Evolutionary conservation across 139 green algal species (phyloP), one percentile per base, ranked within the genome.

Genomic region (Edaphochlamys debaryana): DNA sequence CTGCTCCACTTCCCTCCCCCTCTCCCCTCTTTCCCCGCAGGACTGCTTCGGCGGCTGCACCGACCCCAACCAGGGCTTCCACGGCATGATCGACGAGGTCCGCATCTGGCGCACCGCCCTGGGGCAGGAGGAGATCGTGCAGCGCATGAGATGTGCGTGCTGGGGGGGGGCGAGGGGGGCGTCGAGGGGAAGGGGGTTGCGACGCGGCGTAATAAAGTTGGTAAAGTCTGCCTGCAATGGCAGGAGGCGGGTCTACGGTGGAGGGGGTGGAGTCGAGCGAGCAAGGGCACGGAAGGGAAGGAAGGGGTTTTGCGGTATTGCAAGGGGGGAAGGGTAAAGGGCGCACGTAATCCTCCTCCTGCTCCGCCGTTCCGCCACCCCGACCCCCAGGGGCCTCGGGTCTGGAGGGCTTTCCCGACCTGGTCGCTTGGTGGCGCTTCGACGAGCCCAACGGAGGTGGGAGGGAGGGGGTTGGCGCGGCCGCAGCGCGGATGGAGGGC

Each of bases 21-120:
- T 37, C 67, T 19, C 40, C 9, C 34, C 40, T 30, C 36, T 36
- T 45, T 25, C 6, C 23, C 32, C 78, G 11, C 84, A 94, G 86
- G 95, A 98, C 84, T 98, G 95, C 91, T 98, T 94, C 87, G 94
- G 91, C 23, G 95, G 95, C 23, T 98, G 95, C 87, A 93, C 91
- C 0, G 95, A 98, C 80, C 77, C 88, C 23, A 72, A 69, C 36
- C 95, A 98, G 84, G 93, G 91, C 17, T 98, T 94, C 79, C 92
- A 96, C 67, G 95, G 95, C 0, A 30, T 91, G 42, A 93, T 98
- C 90, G 95, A 98, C 80, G 95, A 98, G 87, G 95, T 98, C 48
- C 86, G 93, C 37, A 37, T 90, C 38, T 90, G 86, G 86, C 23
- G 67, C 0, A 50, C 17, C 6, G 94, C 84, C 6, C 91, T 94